These are phyloP conservation scores for Schizosaccharomyces lindneri DNA, from an alignment of 805 yeast genomes.

Conservation along the genomic window DNA sequence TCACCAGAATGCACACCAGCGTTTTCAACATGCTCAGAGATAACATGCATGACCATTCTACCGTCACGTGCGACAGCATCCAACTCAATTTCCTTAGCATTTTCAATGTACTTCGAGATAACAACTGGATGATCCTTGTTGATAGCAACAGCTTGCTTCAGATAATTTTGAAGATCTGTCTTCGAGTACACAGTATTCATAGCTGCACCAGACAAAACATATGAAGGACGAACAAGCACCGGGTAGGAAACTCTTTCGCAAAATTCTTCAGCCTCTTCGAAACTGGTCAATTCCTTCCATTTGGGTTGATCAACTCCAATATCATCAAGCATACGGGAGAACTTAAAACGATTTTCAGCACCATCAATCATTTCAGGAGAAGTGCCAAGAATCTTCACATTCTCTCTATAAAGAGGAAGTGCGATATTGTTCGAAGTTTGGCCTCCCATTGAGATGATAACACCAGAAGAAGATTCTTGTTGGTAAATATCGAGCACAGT, in stretches of 20 bases:
- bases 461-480: constrained; percentile 69
- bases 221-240: constrained; percentile 90
- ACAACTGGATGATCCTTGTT: constrained; percentile 95
- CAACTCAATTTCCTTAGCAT: constrained; percentile 90
- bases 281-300: constrained; percentile 83
- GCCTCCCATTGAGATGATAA: constrained; percentile 91
- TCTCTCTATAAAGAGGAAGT: constrained; percentile 46
- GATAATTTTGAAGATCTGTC: constrained; percentile 55
- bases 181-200: constrained; percentile 77
- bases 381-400: constrained; percentile 81
- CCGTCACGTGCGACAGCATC: constrained; percentile 91
- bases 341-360: constrained; percentile 97
- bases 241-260: constrained; percentile 81
- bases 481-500: constrained; percentile 94
- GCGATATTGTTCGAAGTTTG: constrained; percentile 97
- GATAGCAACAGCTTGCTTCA: constrained; percentile 71
- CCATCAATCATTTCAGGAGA: constrained; percentile 83
- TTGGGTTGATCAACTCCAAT: constrained; percentile 90
- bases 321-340: constrained; percentile 77
- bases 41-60: constrained; percentile 72
- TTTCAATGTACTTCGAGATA: constrained; percentile 81
- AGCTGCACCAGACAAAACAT: constrained; percentile 94
- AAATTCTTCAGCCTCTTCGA: constrained; percentile 62
- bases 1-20: constrained; percentile 99
- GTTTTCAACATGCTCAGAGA: constrained; percentile 91